Evolutionary conservation across 352 stramenopile species (phyloP), one percentile per base, ranked within the genome.

Genomic region (Halophytophthora batemanensis): DNA sequence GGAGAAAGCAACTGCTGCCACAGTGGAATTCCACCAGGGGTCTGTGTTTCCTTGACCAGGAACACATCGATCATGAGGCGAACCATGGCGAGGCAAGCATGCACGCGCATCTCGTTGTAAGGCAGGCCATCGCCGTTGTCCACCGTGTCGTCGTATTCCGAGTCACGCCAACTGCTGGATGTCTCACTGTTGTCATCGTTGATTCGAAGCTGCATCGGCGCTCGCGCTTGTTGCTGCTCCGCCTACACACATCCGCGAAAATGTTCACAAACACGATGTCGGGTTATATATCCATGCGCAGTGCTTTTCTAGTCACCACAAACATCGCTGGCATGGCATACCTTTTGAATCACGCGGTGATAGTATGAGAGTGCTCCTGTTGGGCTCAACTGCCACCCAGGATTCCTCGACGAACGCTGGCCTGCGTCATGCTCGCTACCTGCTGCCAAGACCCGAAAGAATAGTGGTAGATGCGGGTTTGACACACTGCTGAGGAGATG

Each of bases 401-500:
- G 52, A 8, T 22, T 23, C 37, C 42, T 10, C 7, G 28, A 38
- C 4, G 15, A 34, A 33, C 18, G 31, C 28, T 42, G 36, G 6
- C 45, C n/a, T 38, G 33, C 11, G 10, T 14, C 11, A 13, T 17
- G 11, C 10, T 14, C 33, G 33, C 11, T 13, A 5, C 15, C 21
- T 31, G 44, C 6, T 50, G 29, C 31, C 4, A 50, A 44, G n/a
- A 66, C 53, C 2, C 57, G 51, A 33, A 83, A 89, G 48, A 86
- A 82, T 31, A 53, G 62, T 1, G 56, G 53, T 6, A 90, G 42
- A 14, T 79, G 66, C 18, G 47, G 23, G 1, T 45, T 68, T 7
- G 76, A 83, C 13, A 90, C 74, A 28, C 65, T 83, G 55, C 68
- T 81, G 11, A 90, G 57, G 23, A 90, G 50, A 41, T 90, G 77